Conservation (phyloP, 306 rosid genomes). For the Lathyrus tuberosus region DNA sequence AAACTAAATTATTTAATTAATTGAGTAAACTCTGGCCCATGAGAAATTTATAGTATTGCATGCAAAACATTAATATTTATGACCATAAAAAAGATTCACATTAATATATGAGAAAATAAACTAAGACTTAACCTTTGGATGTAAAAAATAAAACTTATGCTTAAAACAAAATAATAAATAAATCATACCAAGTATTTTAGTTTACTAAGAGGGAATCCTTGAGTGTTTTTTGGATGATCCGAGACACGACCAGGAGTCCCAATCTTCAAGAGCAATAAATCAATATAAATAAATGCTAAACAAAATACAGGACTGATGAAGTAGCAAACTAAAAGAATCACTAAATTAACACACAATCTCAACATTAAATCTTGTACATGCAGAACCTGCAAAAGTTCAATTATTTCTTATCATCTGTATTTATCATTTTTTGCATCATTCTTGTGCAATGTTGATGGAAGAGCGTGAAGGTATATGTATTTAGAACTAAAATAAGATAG, state of each 20-base stretch:
- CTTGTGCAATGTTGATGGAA: background rate
- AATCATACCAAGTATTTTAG: slow-evolving; percentile 73
- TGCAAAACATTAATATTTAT: slow-evolving; percentile 1
- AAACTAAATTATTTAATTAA: background rate
- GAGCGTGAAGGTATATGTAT: background rate
- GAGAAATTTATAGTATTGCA: slow-evolving; percentile 3
- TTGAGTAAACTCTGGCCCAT: background rate
- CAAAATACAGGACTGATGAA: slow-evolving; percentile 1
- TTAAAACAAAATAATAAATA: slow-evolving; percentile 3
- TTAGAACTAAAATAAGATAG: background rate
- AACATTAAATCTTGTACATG: background rate
- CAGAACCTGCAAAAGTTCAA: slow-evolving; percentile 14
- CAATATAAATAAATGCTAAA: slow-evolving; percentile 34
- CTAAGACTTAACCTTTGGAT: background rate
- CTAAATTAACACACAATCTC: slow-evolving; percentile 12
- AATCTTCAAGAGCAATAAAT: slow-evolving; percentile 60
- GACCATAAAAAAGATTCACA: slow-evolving; percentile 6
- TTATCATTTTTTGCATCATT: background rate
- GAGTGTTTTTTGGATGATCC: slow-evolving; percentile 80
- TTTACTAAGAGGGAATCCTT: slow-evolving; percentile 70
- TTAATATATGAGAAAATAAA: background rate
- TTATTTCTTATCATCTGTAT: background rate
- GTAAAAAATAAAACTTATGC: background rate
- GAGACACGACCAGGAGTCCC: slow-evolving; percentile 91
- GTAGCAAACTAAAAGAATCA: background rate